Percentiles rank a stretch among this genome's conserved stretches.
These are phyloP conservation scores for Alnus glutinosa DNA, from an alignment of 306 rosid genomes.

Conservation along the genomic window DNA sequence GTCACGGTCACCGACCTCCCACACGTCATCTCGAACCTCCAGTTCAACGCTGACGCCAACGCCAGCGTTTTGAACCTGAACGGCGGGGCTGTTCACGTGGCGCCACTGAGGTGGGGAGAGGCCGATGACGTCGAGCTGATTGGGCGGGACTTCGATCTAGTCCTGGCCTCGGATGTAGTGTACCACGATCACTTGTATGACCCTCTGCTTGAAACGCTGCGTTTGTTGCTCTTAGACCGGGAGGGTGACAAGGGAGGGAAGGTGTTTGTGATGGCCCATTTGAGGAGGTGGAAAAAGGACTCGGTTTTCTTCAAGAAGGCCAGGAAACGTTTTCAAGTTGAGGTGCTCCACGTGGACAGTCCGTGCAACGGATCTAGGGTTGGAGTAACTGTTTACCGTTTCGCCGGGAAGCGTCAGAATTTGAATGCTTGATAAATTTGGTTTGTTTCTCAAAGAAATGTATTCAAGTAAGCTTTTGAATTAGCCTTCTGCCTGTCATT, in stretches of 20 bases:
- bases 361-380: slow-evolving; percentile 65
- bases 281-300: slow-evolving; percentile 90
- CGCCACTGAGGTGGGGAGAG: slow-evolving; percentile 78
- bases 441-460: not conserved
- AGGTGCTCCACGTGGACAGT: slow-evolving; percentile 52
- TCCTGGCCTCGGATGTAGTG: slow-evolving; percentile 86
- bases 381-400: slow-evolving; percentile 73
- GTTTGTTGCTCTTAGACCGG: slow-evolving; percentile 29
- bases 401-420: slow-evolving; percentile 35
- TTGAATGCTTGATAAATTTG: not conserved
- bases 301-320: slow-evolving; percentile 81
- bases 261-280: slow-evolving; percentile 81
- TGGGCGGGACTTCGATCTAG: slow-evolving; percentile 64
- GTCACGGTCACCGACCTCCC: slow-evolving; percentile 90
- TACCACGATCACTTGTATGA: slow-evolving; percentile 80
- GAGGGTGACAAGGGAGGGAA: slow-evolving; percentile 27
- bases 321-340: slow-evolving; percentile 56
- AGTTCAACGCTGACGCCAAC: slow-evolving; percentile 70
- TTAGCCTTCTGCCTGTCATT: not conserved
- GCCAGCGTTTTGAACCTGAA: slow-evolving; percentile 36
- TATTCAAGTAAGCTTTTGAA: not conserved
- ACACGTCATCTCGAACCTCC: slow-evolving; percentile 68
- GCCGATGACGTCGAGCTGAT: slow-evolving; percentile 52
- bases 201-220: slow-evolving; percentile 75
- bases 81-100: slow-evolving; percentile 59